Evolutionary conservation across 2,329 filamentous ascomycete genomes (phyloP).

Genomic region (Colletotrichum viniferum): DNA sequence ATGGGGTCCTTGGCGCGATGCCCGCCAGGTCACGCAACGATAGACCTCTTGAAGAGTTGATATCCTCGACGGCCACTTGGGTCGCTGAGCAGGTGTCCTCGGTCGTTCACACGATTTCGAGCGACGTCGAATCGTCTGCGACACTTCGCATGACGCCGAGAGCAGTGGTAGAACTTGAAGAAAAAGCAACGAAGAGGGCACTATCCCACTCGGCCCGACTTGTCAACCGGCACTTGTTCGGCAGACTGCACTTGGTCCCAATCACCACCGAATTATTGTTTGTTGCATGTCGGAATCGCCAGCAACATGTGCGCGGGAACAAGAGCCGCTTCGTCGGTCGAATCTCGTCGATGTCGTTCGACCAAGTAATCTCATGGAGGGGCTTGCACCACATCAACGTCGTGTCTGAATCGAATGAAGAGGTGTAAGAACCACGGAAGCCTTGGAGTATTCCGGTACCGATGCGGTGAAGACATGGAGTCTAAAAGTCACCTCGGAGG

Average conservation of each 20-base stretch:
- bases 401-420: neutral
- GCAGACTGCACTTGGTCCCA: rapidly evolving
- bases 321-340: neutral
- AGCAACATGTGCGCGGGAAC: rapidly evolving
- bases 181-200: neutral
- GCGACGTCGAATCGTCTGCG: neutral
- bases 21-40: neutral
- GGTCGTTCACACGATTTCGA: neutral
- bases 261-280: neutral
- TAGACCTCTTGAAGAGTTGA: neutral
- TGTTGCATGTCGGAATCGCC: neutral
- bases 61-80: neutral
- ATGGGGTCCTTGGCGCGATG: slow-evolving; percentile 7
- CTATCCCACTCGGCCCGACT: neutral
- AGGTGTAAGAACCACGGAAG: rapidly evolving
- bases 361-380: neutral
- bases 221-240: neutral
- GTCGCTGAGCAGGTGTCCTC: neutral
- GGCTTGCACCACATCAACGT: rapidly evolving
- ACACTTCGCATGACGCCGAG: neutral
- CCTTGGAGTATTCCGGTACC: rapidly evolving
- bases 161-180: neutral
- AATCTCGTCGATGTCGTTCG: rapidly evolving
- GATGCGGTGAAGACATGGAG: neutral
- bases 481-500: rapidly evolving